Percentiles rank a stretch among this genome's conserved stretches.
phyloP scores from a whole-genome alignment of 2,329 filamentous ascomycete genomes.

The Cordyceps sp. region DNA sequence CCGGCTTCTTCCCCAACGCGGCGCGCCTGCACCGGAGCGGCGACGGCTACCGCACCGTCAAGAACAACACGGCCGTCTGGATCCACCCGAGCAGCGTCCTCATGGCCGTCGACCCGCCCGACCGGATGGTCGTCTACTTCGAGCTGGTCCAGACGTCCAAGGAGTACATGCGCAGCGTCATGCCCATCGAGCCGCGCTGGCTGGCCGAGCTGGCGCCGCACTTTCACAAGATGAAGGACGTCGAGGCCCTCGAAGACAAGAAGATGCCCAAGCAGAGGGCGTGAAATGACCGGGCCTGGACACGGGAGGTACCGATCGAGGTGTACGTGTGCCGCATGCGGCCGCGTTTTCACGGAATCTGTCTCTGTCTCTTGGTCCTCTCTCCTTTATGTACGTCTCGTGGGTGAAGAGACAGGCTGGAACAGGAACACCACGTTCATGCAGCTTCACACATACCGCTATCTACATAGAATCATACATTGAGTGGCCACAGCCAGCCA shows the following conservation, averaged over 20 bases:
- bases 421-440: no score
- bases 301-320: no score
- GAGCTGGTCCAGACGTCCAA: constrained; percentile 70
- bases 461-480: no score
- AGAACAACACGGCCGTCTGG: constrained; percentile 76
- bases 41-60: constrained; percentile 79
- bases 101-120: constrained; percentile 57
- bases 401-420: no score
- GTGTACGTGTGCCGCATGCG: no score
- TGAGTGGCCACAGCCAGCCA: no score
- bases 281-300: no score
- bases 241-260: constrained; percentile 68
- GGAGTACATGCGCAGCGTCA: constrained; percentile 81
- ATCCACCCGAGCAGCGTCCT: constrained; percentile 81
- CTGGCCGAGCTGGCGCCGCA: constrained; percentile 81
- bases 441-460: no score
- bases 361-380: no score
- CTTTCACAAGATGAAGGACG: constrained; percentile 82
- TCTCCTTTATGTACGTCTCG: no score
- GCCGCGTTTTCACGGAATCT: no score
- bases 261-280: constrained; percentile 29
- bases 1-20: constrained; percentile 90
- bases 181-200: constrained; percentile 76
- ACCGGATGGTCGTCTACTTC: constrained; percentile 75
- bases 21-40: constrained; percentile 70